Evolutionary conservation across 257 asterid species (phyloP).

Genomic region (Penstemon newberryi): DNA sequence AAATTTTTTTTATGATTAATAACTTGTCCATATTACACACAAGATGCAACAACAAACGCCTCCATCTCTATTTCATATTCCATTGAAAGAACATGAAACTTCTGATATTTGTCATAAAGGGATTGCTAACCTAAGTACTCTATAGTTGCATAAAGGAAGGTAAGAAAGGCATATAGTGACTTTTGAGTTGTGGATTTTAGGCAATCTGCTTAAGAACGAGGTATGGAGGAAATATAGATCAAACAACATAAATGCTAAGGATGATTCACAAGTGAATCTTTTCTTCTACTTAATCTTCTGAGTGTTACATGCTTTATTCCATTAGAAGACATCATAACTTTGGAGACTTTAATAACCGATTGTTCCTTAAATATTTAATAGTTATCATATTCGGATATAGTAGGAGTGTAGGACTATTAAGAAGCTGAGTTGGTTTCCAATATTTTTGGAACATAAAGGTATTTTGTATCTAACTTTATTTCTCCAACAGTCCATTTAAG

Average conservation of each 20-base stretch:
- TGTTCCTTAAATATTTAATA: background rate
- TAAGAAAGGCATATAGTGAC: too few species aligned
- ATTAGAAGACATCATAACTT: too few species aligned
- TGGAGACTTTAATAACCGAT: too few species aligned
- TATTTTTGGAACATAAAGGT: background rate
- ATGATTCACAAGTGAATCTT: too few species aligned
- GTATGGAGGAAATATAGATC: too few species aligned
- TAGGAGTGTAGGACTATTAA: too few species aligned
- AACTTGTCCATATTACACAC: background rate
- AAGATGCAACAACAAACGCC: background rate
- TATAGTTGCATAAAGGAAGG: background rate
- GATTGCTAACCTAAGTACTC: constrained; percentile 1
- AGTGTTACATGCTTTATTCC: too few species aligned
- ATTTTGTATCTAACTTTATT: background rate
- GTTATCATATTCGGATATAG: background rate
- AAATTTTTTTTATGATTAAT: background rate
- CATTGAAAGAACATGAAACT: background rate
- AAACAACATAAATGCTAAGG: too few species aligned
- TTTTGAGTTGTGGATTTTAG: too few species aligned
- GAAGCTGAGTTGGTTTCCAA: background rate
- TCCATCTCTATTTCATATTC: background rate
- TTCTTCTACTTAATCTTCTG: too few species aligned
- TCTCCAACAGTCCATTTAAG: background rate
- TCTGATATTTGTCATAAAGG: constrained; percentile 17
- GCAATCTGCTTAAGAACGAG: background rate